Base-by-base conservation (phyloP, 2,329 filamentous ascomycete species). In the Colletotrichum magnum region DNA sequence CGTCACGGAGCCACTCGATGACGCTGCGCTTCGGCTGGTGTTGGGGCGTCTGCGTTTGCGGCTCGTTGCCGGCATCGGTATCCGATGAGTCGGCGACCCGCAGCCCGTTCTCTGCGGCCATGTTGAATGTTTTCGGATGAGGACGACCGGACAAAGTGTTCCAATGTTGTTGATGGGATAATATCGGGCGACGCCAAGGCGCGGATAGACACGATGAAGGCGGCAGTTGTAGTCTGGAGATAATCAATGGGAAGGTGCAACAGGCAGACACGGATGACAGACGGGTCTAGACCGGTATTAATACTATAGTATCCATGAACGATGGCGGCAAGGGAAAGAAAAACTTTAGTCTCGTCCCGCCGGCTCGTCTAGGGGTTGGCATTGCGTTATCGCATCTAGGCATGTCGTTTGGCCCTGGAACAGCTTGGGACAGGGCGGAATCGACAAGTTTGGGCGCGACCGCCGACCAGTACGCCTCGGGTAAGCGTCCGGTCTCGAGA, bases 1-100 rank as follows among this genome's bases (percentile, higher is more conserved):
- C 70, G 54, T 72, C 70, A 7, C 64, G 68, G 2, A 72, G 68
- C 70, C 70, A 71, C 12, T 58, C 51, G 56, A 63, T 58, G 41
- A 70, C 28, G 36, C 63, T 28, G 45, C 64, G 63, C 62, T 47
- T 59, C 1, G 66, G 43, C 21, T 36, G 66, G 26, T 12, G 3
- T 12, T 53, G 13, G n/a, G 36, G 18, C 26, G 28, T 48, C 28
- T 43, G 53, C 18, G 28, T 48, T 41, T 43, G 53, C 18, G 15
- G 18, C 9, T 64, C 59, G 39, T 68, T 70, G 13, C 45, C 57
- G 56, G 15, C 45, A 4, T 68, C 62, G 18, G 61, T 71, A 43
- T 70, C 69, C 9, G 67, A 70, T 2, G 58, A 51, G 62, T 58
- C 58, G n/a, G 54, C 58, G 47, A 70, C 62, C 28, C 48, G 67